Conservation (phyloP, 805 yeast species). For the Yarrowia keelungensis region DNA sequence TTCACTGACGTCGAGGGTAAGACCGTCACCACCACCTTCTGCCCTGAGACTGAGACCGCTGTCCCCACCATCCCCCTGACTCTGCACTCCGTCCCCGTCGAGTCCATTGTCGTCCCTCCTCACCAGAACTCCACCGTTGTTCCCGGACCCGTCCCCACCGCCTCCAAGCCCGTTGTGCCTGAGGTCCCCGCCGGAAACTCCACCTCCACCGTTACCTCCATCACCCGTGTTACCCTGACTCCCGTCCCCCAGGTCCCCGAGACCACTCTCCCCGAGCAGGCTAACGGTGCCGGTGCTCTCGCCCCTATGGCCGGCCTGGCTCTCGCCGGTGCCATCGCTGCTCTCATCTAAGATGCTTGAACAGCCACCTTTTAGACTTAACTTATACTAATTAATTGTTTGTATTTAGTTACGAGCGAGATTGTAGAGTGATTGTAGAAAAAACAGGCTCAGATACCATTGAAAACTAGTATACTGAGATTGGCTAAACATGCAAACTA, state of each 20-base stretch:
- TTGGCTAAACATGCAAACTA: too few relatives aligned
- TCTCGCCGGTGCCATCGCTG: slow-evolving; percentile 37
- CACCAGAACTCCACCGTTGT: slow-evolving; percentile 32
- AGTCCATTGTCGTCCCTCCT: slow-evolving; percentile 26
- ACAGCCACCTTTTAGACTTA: slow-evolving; percentile 4
- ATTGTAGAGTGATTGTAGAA: neutral
- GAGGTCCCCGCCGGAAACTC: slow-evolving; percentile 36
- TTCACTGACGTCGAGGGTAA: slow-evolving; percentile 36
- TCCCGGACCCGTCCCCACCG: slow-evolving; percentile 26
- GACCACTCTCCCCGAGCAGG: slow-evolving; percentile 35
- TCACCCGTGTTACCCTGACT: slow-evolving; percentile 38
- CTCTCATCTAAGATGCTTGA: slow-evolving; percentile 33
- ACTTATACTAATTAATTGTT: slow-evolving; percentile 35
- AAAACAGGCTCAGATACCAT: too few relatives aligned
- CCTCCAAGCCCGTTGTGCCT: slow-evolving; percentile 33
- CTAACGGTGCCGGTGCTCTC: slow-evolving; percentile 36
- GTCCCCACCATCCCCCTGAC: slow-evolving; percentile 33
- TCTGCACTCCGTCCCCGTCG: slow-evolving; percentile 11
- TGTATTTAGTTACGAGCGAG: slow-evolving; percentile 23
- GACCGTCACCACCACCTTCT: slow-evolving; percentile 38
- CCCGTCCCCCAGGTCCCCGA: slow-evolving; percentile 34
- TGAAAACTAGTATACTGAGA: too few relatives aligned
- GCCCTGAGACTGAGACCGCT: slow-evolving; percentile 38
- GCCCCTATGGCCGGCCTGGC: slow-evolving; percentile 39
- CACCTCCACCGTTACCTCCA: slow-evolving; percentile 38